A percentile compares a stretch with the other conserved stretches of the same genome.
Conservation (phyloP, 192 early-diverging fungal genomes). For the Coemansia asiatica region DNA sequence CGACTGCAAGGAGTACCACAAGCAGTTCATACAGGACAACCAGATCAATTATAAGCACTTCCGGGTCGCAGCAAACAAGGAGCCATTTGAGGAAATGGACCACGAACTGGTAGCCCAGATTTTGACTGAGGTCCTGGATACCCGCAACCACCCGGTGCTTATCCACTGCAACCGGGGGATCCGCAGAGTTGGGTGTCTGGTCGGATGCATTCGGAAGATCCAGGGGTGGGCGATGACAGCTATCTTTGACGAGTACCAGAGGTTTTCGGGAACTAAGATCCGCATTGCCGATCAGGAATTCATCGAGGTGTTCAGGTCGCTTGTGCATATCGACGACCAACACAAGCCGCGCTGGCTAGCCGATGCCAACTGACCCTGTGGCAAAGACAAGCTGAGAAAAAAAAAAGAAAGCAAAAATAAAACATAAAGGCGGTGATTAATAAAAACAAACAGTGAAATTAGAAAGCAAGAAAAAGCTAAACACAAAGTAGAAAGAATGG, state of each 20-base stretch:
- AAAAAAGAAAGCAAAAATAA: neutral
- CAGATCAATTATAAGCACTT: constrained; percentile 78
- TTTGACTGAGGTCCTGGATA: constrained; percentile 43
- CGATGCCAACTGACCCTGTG: neutral
- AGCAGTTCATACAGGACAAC: constrained; percentile 71
- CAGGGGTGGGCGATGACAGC: constrained; percentile 95
- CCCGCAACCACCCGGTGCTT: constrained; percentile 62
- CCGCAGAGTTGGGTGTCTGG: constrained; percentile 88
- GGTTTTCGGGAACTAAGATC: constrained; percentile 89
- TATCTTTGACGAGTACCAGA: constrained; percentile 95
- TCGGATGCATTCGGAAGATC: constrained; percentile 90
- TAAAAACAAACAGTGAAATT: constrained; percentile 11
- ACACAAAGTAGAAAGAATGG: neutral
- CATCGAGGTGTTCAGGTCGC: constrained; percentile 46
- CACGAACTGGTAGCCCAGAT: constrained; percentile 29
- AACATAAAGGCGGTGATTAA: constrained; percentile 1
- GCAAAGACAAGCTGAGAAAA: neutral
- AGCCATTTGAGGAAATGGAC: constrained; percentile 53
- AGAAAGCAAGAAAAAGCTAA: constrained; percentile 2
- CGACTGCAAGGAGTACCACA: constrained; percentile 69
- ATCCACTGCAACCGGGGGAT: constrained; percentile 96
- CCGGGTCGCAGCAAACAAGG: constrained; percentile 84
- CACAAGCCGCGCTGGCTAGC: constrained; percentile 32
- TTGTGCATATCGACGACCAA: constrained; percentile 26
- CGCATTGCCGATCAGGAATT: constrained; percentile 93